Conservation (phyloP, 148 eudicot species). For the Mesembryanthemum crystallinum region DNA sequence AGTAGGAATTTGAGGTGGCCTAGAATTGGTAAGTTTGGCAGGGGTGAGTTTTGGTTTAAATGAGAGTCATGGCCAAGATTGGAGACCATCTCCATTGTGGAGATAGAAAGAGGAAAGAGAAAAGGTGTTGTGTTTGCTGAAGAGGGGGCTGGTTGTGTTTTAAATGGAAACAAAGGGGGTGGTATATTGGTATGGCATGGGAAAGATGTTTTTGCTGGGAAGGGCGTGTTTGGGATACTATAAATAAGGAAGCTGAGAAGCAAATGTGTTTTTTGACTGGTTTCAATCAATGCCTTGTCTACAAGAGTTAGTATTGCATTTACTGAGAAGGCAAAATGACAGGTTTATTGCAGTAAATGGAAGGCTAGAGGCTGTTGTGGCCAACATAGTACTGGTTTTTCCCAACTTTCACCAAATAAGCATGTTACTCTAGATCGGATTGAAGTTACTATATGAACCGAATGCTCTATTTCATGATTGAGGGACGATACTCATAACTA, state of each 20-base stretch:
- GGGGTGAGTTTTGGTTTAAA: conserved; percentile 5
- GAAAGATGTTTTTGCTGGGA: neutral
- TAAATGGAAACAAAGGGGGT: too few species aligned
- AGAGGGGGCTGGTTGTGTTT: neutral
- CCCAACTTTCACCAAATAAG: too few species aligned
- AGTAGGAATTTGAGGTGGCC: conserved; percentile 30
- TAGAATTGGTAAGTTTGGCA: conserved; percentile 16
- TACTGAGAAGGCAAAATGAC: neutral
- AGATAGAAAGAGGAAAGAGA: neutral
- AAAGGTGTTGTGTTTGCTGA: too few species aligned
- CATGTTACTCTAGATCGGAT: too few species aligned
- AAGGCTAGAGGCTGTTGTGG: neutral
- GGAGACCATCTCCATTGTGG: conserved; percentile 23
- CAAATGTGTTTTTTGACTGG: too few species aligned
- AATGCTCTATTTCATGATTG: too few species aligned
- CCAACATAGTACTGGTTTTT: too few species aligned
- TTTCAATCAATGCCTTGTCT: neutral
- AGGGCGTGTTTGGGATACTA: neutral
- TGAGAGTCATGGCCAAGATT: conserved; percentile 23
- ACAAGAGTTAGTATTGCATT: neutral
- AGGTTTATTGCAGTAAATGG: neutral
- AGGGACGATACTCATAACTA: too few species aligned
- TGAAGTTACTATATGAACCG: too few species aligned
- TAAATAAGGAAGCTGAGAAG: too few species aligned
- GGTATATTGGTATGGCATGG: neutral